A percentile compares a stretch with the other conserved stretches of the same genome.
These are phyloP conservation scores for Spiraea crenata DNA, from an alignment of 331 rosid species.

Conservation along the genomic window DNA sequence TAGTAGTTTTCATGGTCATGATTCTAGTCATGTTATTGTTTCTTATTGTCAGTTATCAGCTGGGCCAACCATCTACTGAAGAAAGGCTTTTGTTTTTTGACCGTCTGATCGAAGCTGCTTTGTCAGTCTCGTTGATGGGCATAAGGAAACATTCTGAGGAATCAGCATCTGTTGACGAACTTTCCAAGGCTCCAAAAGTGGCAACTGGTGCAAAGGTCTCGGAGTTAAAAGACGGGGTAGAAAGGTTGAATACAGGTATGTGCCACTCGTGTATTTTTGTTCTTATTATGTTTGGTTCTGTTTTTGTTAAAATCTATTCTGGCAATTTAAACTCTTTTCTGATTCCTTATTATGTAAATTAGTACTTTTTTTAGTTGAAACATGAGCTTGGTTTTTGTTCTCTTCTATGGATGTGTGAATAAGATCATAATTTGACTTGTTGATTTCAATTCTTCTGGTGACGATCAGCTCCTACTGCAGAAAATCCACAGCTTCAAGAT, in stretches of 20 bases:
- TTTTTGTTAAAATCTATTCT: too few species aligned
- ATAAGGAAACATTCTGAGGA: conserved; percentile 50
- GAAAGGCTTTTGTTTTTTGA: conserved; percentile 71
- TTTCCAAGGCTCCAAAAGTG: conserved; percentile 91
- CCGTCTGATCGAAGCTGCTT: conserved; percentile 68
- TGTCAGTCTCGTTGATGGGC: conserved; percentile 68
- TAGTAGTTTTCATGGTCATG: background rate
- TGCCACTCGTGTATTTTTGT: too few species aligned
- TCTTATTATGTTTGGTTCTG: too few species aligned
- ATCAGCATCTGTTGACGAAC: conserved; percentile 54
- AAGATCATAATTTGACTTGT: too few species aligned
- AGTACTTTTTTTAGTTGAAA: background rate
- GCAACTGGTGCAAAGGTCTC: conserved; percentile 84
- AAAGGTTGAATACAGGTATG: too few species aligned
- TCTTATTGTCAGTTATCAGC: conserved; percentile 56
- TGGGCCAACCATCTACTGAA: conserved; percentile 58
- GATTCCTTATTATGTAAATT: background rate
- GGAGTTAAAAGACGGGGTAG: conserved; percentile 86
- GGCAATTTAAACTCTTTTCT: too few species aligned
- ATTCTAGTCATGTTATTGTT: conserved; percentile 17
- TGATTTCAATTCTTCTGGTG: background rate
- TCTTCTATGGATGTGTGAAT: too few species aligned
- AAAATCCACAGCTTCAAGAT: conserved; percentile 46
- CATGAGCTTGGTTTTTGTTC: too few species aligned
- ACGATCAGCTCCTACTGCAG: conserved; percentile 35